These are phyloP conservation scores for Hericium rajendrae DNA, from an alignment of 768 basidiomycete species.

Conservation along the genomic window DNA sequence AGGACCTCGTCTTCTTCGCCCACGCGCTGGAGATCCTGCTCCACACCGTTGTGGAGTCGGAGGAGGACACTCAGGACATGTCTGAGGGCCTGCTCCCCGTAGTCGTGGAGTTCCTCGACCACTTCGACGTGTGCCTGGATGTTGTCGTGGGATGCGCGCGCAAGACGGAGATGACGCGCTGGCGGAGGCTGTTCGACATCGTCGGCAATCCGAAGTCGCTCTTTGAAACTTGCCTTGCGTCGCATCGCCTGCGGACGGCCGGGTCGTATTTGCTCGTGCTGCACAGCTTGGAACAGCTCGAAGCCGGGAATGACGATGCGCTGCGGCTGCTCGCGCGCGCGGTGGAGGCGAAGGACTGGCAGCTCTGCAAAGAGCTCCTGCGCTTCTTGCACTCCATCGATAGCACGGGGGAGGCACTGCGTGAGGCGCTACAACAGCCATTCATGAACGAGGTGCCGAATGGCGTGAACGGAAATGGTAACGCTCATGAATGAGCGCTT, in stretches of 20 bases:
- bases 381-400: slow-evolving; percentile 92
- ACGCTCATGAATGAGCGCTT: not conserved
- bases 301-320: slow-evolving; percentile 71
- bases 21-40: slow-evolving; percentile 93
- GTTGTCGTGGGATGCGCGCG: slow-evolving; percentile 94
- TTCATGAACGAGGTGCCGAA: slow-evolving; percentile 22
- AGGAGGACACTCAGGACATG: slow-evolving; percentile 23
- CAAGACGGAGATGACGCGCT: slow-evolving; percentile 89
- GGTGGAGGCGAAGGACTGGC: slow-evolving; percentile 73
- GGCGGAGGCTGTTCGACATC: slow-evolving; percentile 80
- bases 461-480: not conserved
- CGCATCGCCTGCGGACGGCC: slow-evolving; percentile 75
- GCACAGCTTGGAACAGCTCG: slow-evolving; percentile 86
- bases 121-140: slow-evolving; percentile 85
- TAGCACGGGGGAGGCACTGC: slow-evolving; percentile 66
- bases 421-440: slow-evolving; percentile 49
- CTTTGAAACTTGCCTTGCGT: slow-evolving; percentile 74
- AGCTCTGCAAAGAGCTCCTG: slow-evolving; percentile 83
- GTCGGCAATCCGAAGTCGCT: slow-evolving; percentile 86
- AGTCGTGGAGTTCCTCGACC: slow-evolving; percentile 85
- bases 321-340: slow-evolving; percentile 73
- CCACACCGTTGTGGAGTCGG: slow-evolving; percentile 87
- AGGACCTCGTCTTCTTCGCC: slow-evolving; percentile 82
- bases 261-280: slow-evolving; percentile 89
- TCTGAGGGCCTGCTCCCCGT: slow-evolving; percentile 37